phyloP scores from a whole-genome alignment of 2,329 filamentous ascomycete species.

The Hypoxylon sp. region DNA sequence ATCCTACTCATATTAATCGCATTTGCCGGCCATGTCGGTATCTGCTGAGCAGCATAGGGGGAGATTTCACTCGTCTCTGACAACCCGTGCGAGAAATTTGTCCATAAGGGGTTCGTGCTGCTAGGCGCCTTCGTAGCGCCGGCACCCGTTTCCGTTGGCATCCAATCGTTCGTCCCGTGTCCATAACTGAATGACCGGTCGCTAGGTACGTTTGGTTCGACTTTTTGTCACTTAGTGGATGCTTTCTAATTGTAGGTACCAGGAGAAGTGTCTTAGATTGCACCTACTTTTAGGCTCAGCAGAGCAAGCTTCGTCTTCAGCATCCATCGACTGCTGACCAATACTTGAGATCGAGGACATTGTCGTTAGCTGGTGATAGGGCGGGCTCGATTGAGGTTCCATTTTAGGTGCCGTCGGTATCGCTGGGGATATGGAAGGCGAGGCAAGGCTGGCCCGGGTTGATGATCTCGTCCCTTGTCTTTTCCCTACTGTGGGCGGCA shows the following conservation, averaged over 20 bases:
- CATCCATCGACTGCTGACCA: conserved; percentile 54
- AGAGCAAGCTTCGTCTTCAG: conserved; percentile 46
- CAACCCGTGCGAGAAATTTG: conserved; percentile 59
- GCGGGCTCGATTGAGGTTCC: conserved; percentile 52
- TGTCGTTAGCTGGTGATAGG: conserved; percentile 54
- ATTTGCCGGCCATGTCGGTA: conserved; percentile 53
- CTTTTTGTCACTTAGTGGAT: conserved; percentile 45
- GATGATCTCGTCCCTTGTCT: conserved; percentile 53
- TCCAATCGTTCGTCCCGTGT: conserved; percentile 54
- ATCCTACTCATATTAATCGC: conserved; percentile 46
- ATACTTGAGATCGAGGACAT: conserved; percentile 57
- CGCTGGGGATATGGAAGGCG: conserved; percentile 60
- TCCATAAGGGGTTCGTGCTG: conserved; percentile 58
- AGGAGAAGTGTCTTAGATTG: not conserved
- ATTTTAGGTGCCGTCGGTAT: conserved; percentile 53
- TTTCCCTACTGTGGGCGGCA: conserved; percentile 52
- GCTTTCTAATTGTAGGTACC: conserved; percentile 1
- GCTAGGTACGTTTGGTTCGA: conserved; percentile 47
- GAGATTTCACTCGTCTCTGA: conserved; percentile 61
- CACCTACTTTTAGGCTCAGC: conserved; percentile 56
- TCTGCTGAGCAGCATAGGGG: conserved; percentile 55
- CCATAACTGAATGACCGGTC: conserved; percentile 52
- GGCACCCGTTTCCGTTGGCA: conserved; percentile 53
- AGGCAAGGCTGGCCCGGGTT: conserved; percentile 52
- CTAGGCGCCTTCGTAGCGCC: conserved; percentile 52